A percentile compares a stretch with the other conserved stretches of the same genome.
Conservation (phyloP, 2,329 filamentous ascomycete genomes). For the Clonostachys byssicola region DNA sequence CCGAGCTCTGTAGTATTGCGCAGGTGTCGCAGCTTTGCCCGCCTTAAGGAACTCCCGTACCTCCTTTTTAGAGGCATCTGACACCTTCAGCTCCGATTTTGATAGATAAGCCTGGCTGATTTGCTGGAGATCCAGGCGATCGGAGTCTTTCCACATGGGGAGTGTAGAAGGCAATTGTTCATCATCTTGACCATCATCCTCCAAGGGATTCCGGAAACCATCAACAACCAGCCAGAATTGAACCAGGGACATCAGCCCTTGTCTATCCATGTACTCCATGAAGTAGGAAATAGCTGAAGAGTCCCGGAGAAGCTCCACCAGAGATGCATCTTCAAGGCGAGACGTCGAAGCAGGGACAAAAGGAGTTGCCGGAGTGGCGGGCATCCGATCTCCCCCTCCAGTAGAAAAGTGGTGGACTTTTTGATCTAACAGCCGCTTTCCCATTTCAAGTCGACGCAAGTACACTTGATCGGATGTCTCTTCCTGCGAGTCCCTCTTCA, state of each 20-base stretch:
- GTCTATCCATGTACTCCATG: constrained; percentile 99
- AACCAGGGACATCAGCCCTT: constrained; percentile 79
- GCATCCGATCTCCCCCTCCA: constrained; percentile 47
- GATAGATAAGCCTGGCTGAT: constrained; percentile 88
- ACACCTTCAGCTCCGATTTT: constrained; percentile 75
- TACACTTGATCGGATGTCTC: constrained; percentile 83
- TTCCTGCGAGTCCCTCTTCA: constrained; percentile 77
- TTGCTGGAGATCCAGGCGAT: constrained; percentile 82
- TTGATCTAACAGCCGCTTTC: constrained; percentile 85
- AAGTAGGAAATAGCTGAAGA: constrained; percentile 92
- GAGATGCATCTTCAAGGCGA: constrained; percentile 66
- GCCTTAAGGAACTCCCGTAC: constrained; percentile 77
- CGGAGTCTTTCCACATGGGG: constrained; percentile 74
- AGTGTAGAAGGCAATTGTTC: constrained; percentile 63
- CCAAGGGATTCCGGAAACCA: constrained; percentile 88
- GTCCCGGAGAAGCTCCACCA: constrained; percentile 85
- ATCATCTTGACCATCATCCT: constrained; percentile 64
- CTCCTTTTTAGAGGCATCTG: constrained; percentile 61
- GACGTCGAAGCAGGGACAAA: constrained; percentile 15
- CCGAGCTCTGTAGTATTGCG: constrained; percentile 80
- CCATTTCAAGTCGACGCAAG: constrained; percentile 84
- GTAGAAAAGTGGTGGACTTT: constrained; percentile 78
- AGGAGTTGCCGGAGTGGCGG: constrained; percentile 11
- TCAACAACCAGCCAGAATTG: constrained; percentile 99
- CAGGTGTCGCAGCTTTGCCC: constrained; percentile 69